Base-by-base conservation (phyloP, 2,329 filamentous ascomycete species). In the Akanthomyces uredinophilus region DNA sequence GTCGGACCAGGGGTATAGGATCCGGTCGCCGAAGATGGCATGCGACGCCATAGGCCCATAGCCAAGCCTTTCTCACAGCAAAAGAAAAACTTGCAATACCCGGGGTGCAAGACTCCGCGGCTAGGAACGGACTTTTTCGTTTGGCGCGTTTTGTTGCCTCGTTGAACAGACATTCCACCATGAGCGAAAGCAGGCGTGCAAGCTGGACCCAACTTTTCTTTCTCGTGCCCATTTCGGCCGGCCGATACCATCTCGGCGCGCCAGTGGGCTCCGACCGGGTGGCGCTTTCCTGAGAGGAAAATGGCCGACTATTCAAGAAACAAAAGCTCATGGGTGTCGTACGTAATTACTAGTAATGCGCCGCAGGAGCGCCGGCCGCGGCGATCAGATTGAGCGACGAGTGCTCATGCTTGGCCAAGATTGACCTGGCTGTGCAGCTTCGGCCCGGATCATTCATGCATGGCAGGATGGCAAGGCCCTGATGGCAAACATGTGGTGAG, bases 401-500 rank as follows among this genome's bases (percentile, higher is more conserved):
- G 16, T 20, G 54, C 43, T 56, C 54, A 57, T 37, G 32, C 54
- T 20, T 2, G 39, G 49, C 29, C 43, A n/a, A 32, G 20, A 37
- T 20, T 24, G 43, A 32, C 22, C 14, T 37, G 32, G 43, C 32
- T 47, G 57, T 39, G 41, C 20, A n/a, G 43, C 27, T 43, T 13
- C 8, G 53, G 7, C 20, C 18, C 18, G 4, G 37, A 35, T 16
- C 37, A 32, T 35, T 2, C 6, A 2, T 24, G 44, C 37, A 8
- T n/a, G 20, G 35, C n/a, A 20, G 29, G n/a, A 8, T n/a, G 14
- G 35, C n/a, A 20, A 20, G n/a, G 5, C 18, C 35, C 22, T 32
- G 32, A 52, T 51, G 57, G 47, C 49, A 60, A 60, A 60, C 37
- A 60, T 60, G 57, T 53, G 46, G 49, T 27, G 47, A 53, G 57